Conservation (phyloP, 805 yeast genomes). For the Torulaspora microellipsoides region DNA sequence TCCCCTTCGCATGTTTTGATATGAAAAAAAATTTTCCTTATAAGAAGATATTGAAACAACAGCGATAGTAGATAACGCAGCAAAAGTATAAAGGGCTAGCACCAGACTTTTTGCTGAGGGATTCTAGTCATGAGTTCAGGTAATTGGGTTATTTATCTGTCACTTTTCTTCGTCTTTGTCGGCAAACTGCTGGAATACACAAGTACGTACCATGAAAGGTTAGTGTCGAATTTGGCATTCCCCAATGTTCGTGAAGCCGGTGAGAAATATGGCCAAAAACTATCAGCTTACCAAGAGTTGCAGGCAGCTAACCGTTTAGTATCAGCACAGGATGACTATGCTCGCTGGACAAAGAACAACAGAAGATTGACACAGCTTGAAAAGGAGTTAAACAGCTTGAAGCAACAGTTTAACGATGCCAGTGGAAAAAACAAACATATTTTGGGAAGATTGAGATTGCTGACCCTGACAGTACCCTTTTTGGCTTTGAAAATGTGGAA, state of each 20-base stretch:
- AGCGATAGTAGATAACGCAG: not conserved
- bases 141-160: conserved; percentile 18
- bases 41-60: not conserved
- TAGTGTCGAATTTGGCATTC: conserved; percentile 14
- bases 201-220: conserved; percentile 19
- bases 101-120: too few relatives aligned
- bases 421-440: conserved; percentile 10
- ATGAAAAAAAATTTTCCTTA: conserved; percentile 1
- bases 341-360: conserved; percentile 91
- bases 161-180: conserved; percentile 19
- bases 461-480: conserved; percentile 33
- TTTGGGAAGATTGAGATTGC: conserved; percentile 20
- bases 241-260: conserved; percentile 26
- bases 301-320: conserved; percentile 53
- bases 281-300: conserved; percentile 43
- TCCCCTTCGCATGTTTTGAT: too few relatives aligned
- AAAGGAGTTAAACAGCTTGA: conserved; percentile 45
- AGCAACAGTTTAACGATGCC: conserved; percentile 34
- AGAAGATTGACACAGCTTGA: conserved; percentile 59
- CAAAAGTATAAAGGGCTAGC: too few relatives aligned
- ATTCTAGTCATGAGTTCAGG: conserved; percentile 4
- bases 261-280: conserved; percentile 31
- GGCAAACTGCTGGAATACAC: conserved; percentile 25
- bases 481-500: conserved; percentile 30
- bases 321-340: conserved; percentile 90